Evolutionary conservation across 2,329 filamentous ascomycete species (phyloP).

Genomic region (Epichloe gansuensis): DNA sequence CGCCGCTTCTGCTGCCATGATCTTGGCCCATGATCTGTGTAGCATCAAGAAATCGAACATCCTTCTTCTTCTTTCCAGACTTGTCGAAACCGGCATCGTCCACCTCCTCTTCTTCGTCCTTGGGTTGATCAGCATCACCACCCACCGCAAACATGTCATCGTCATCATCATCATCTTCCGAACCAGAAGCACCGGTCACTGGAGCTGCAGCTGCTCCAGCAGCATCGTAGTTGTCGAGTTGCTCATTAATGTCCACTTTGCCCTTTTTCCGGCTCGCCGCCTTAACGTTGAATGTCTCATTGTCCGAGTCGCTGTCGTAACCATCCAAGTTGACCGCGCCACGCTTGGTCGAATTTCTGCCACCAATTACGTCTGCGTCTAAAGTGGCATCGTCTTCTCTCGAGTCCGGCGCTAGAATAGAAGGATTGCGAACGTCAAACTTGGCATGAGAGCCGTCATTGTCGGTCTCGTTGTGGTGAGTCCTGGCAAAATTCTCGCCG

Average conservation of each 20-base stretch:
- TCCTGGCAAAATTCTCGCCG: slow-evolving; percentile 67
- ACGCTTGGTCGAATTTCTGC: slow-evolving; percentile 65
- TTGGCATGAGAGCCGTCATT: slow-evolving; percentile 60
- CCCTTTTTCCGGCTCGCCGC: slow-evolving; percentile 45
- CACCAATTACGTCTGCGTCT: slow-evolving; percentile 86
- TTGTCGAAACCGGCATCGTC: slow-evolving; percentile 21
- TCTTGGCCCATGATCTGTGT: slow-evolving; percentile 69
- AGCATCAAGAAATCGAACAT: slow-evolving; percentile 46
- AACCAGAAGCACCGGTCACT: slow-evolving; percentile 15
- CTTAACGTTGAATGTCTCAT: slow-evolving; percentile 73
- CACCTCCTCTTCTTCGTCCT: slow-evolving; percentile 31
- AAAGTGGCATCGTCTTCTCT: slow-evolving; percentile 60
- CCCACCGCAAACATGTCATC: slow-evolving; percentile 77
- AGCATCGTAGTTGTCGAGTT: slow-evolving; percentile 41
- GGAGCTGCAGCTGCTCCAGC: slow-evolving; percentile 27
- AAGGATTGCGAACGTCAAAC: slow-evolving; percentile 92
- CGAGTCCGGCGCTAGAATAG: slow-evolving; percentile 73
- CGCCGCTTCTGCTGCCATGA: slow-evolving; percentile 57
- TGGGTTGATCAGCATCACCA: slow-evolving; percentile 28
- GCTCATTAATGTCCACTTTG: slow-evolving; percentile 36
- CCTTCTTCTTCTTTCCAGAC: slow-evolving; percentile 46
- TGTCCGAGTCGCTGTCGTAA: slow-evolving; percentile 87
- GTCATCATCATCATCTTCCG: slow-evolving; percentile 41
- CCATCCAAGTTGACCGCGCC: slow-evolving; percentile 94
- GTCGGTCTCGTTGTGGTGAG: slow-evolving; percentile 48